Conservation (phyloP, 495 filamentous ascomycete genomes). For the Annulohypoxylon bovei region DNA sequence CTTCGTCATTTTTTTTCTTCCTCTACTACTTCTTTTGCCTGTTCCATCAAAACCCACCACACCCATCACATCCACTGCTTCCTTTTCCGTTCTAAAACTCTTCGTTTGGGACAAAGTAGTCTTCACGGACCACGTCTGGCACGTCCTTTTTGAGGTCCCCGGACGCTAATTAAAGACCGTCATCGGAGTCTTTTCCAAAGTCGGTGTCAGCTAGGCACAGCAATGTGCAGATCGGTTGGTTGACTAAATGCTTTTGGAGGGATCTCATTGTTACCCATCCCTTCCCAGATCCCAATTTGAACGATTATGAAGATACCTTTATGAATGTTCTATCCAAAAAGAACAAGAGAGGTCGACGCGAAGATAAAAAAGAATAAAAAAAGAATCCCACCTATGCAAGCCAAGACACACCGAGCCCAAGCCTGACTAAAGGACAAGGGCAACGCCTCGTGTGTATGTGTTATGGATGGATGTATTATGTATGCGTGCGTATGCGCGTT, state of each 20-base stretch:
- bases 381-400: slow-evolving; percentile 38
- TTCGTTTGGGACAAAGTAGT: slow-evolving; percentile 20
- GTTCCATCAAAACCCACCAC: slow-evolving; percentile 20
- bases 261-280: slow-evolving; percentile 39
- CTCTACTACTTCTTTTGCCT: slow-evolving; percentile 13
- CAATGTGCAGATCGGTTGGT: slow-evolving; percentile 36
- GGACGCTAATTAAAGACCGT: slow-evolving; percentile 45
- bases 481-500: slow-evolving; percentile 16
- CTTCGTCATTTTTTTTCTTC: slow-evolving; percentile 17
- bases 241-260: slow-evolving; percentile 26
- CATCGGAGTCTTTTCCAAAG: slow-evolving; percentile 44
- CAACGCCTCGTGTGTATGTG: slow-evolving; percentile 29
- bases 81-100: slow-evolving; percentile 32
- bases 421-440: slow-evolving; percentile 38
- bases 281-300: slow-evolving; percentile 38
- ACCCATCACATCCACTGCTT: slow-evolving; percentile 38
- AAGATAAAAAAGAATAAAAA: slow-evolving; percentile 5
- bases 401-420: slow-evolving; percentile 29
- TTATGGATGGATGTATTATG: neutral
- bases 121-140: slow-evolving; percentile 17
- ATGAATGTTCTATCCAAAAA: slow-evolving; percentile 12
- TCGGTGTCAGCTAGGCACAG: slow-evolving; percentile 33
- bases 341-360: too few relatives aligned
- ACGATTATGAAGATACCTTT: slow-evolving; percentile 25
- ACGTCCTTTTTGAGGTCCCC: slow-evolving; percentile 18